These are phyloP conservation scores for Imleria badia DNA, from an alignment of 768 basidiomycete species.

Conservation along the genomic window DNA sequence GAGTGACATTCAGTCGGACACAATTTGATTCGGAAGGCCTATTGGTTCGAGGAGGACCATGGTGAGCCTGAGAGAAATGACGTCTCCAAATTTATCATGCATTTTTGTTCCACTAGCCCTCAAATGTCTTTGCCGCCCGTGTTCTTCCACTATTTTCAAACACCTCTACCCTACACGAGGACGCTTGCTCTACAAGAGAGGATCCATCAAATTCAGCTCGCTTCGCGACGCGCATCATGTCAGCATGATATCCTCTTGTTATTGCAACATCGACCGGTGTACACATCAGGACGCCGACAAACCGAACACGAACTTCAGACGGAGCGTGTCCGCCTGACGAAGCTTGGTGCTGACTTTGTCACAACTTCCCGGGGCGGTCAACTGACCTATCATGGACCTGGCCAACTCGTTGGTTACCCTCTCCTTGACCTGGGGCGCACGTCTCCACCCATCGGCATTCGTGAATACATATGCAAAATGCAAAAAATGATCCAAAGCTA, in stretches of 20 bases:
- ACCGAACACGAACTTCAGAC: constrained; percentile 53
- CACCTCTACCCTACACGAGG: constrained; percentile 74
- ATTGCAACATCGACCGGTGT: constrained; percentile 90
- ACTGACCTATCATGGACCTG: constrained; percentile 96
- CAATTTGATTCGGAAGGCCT: too few species aligned
- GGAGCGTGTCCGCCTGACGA: constrained; percentile 64
- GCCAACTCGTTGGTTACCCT: constrained; percentile 95
- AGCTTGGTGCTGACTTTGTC: constrained; percentile 86
- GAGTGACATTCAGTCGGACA: too few species aligned
- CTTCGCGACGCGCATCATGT: constrained; percentile 46
- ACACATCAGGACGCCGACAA: constrained; percentile 92
- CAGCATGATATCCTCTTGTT: constrained; percentile 69
- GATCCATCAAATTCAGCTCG: constrained; percentile 66
- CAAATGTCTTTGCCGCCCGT: constrained; percentile 53
- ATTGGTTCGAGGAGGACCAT: too few species aligned
- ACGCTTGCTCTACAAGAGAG: constrained; percentile 70
- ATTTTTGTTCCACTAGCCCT: not conserved
- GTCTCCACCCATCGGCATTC: constrained; percentile 65
- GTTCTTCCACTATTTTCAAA: constrained; percentile 72
- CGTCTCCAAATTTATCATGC: too few species aligned
- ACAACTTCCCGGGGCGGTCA: constrained; percentile 85
- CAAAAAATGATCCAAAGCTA: constrained; percentile 70
- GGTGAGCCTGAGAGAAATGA: too few species aligned
- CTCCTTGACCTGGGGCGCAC: constrained; percentile 85
- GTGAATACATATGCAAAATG: constrained; percentile 83